phyloP scores from a whole-genome alignment of 2,329 filamentous ascomycete genomes.

The Colletotrichum chrysophilum region DNA sequence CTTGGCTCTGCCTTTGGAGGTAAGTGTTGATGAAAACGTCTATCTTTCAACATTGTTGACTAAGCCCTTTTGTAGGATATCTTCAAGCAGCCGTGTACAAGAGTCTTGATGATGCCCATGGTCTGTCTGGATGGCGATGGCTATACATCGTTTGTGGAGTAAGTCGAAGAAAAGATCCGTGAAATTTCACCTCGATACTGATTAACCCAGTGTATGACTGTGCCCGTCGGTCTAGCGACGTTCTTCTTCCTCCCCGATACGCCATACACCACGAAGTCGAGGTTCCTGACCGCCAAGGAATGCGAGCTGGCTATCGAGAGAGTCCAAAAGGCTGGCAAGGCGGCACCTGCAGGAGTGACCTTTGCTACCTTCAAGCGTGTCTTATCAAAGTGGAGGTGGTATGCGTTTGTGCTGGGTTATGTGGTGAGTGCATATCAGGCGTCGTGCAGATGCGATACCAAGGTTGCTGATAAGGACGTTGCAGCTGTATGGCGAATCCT shows the following conservation, averaged over 20 bases:
- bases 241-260: conserved; percentile 14
- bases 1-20: conserved; percentile 57
- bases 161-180: not conserved
- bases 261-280: conserved; percentile 3
- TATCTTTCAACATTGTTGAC: not conserved
- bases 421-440: conserved; percentile 4
- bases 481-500: conserved; percentile 9
- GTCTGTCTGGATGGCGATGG: conserved; percentile 44
- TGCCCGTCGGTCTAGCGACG: conserved; percentile 23
- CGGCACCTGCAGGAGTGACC: conserved; percentile 17
- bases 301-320: conserved; percentile 8
- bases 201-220: conserved; percentile 10
- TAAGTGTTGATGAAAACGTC: not conserved
- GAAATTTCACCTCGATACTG: not conserved
- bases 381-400: conserved; percentile 21
- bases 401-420: conserved; percentile 24
- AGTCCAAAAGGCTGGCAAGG: conserved; percentile 18
- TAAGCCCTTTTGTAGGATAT: conserved; percentile 41
- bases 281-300: not conserved
- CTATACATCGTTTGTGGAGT: conserved; percentile 44
- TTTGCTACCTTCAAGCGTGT: conserved; percentile 20
- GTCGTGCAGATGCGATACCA: not conserved
- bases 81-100: conserved; percentile 59
- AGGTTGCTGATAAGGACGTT: not conserved
- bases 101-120: conserved; percentile 52